Evolutionary conservation across 2,329 filamentous ascomycete genomes (phyloP).

Genomic region (Lomentospora prolificans): DNA sequence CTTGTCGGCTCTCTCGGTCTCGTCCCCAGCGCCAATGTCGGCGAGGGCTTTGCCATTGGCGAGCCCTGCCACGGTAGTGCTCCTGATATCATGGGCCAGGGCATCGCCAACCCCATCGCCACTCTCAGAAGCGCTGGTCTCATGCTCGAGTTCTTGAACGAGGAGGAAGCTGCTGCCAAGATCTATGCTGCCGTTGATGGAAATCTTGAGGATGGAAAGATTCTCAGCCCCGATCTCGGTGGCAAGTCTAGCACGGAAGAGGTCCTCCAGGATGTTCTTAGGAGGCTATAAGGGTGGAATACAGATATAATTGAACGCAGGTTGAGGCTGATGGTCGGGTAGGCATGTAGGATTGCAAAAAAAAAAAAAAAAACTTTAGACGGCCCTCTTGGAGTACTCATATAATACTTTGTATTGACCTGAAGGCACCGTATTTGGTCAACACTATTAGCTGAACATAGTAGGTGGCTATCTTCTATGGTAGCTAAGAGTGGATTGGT

Average conservation of each 20-base stretch:
- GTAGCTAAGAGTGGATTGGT: too few relatives aligned
- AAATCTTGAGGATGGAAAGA: slow-evolving; percentile 72
- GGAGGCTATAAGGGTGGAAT: slow-evolving; percentile 66
- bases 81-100: slow-evolving; percentile 86
- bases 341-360: neutral
- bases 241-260: slow-evolving; percentile 78
- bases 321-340: too few relatives aligned
- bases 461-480: too few relatives aligned
- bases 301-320: too few relatives aligned
- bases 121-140: slow-evolving; percentile 83
- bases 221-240: slow-evolving; percentile 82
- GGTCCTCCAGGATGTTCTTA: slow-evolving; percentile 79
- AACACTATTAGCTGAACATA: too few relatives aligned
- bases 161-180: slow-evolving; percentile 74
- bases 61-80: slow-evolving; percentile 97
- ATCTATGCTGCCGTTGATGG: slow-evolving; percentile 90
- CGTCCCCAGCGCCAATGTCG: slow-evolving; percentile 91
- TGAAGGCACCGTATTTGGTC: too few relatives aligned
- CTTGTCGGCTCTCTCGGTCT: slow-evolving; percentile 86
- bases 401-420: too few relatives aligned
- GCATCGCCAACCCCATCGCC: slow-evolving; percentile 93
- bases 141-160: slow-evolving; percentile 92
- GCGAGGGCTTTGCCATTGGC: slow-evolving; percentile 87
- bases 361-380: too few relatives aligned
- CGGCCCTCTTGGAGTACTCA: too few relatives aligned